Conservation (phyloP, 2,329 filamentous ascomycete genomes). For the Xylariales sp. region DNA sequence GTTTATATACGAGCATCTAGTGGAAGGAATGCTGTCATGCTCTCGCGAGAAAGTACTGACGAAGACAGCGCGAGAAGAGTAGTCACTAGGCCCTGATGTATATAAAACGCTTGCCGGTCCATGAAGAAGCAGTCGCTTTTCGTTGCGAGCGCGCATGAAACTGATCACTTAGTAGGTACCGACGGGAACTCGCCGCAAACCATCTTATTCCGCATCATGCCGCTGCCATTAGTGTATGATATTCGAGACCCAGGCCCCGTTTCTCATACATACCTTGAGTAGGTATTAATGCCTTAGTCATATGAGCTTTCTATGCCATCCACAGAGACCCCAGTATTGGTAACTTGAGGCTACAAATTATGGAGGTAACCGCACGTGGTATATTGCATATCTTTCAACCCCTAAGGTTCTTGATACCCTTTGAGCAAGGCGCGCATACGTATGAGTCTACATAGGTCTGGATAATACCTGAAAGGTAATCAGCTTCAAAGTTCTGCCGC, state of each 20-base stretch:
- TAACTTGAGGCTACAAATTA: background rate
- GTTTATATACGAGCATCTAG: conserved; percentile 4
- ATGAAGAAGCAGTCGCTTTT: conserved; percentile 7
- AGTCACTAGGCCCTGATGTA: background rate
- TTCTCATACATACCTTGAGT: background rate
- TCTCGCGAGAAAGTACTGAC: background rate
- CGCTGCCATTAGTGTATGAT: conserved; percentile 6
- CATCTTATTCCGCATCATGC: conserved; percentile 4
- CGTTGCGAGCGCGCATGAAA: background rate
- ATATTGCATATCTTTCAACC: too few species aligned
- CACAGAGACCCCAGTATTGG: background rate
- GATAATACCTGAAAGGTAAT: too few species aligned
- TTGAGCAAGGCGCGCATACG: too few species aligned
- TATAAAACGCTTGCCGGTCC: background rate
- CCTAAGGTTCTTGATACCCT: too few species aligned
- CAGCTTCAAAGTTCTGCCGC: too few species aligned
- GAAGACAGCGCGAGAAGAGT: background rate
- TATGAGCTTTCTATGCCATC: background rate
- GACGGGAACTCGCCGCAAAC: background rate
- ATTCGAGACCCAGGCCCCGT: background rate
- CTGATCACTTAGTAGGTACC: conserved; percentile 20
- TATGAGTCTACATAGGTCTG: too few species aligned
- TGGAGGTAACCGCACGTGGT: too few species aligned
- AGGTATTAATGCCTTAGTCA: background rate
- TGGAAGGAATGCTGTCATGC: conserved; percentile 10